phyloP scores from a whole-genome alignment of 1,139 yeast species.

The Yamadazyma diddensiae region DNA sequence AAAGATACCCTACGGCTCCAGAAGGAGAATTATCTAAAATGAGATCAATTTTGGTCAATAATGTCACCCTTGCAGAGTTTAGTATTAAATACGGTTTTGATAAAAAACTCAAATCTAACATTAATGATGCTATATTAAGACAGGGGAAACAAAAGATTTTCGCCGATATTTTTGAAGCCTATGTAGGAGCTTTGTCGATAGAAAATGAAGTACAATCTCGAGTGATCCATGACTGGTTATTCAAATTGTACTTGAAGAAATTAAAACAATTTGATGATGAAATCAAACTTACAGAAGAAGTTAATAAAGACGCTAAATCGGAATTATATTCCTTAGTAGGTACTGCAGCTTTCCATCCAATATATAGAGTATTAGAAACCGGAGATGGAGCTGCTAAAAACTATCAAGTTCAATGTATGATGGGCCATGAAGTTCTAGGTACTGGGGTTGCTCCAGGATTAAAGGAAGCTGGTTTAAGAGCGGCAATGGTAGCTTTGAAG shows the following conservation, averaged over 20 bases:
- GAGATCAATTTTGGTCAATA: conserved; percentile 71
- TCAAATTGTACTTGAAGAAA: conserved; percentile 41
- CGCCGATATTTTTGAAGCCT: conserved; percentile 88
- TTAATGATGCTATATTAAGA: conserved; percentile 32
- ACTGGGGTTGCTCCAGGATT: conserved; percentile 57
- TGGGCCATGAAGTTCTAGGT: conserved; percentile 57
- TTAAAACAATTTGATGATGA: conserved; percentile 26
- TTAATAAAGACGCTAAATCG: conserved; percentile 67
- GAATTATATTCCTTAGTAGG: conserved; percentile 80
- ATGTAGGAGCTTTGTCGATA: conserved; percentile 76
- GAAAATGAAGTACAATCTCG: conserved; percentile 50
- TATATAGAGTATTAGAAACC: conserved; percentile 52
- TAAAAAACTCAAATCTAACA: conserved; percentile 49
- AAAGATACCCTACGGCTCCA: conserved; percentile 61
- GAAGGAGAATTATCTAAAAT: conserved; percentile 82
- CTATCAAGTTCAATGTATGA: conserved; percentile 64
- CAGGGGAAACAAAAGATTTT: conserved; percentile 51
- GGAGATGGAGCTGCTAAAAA: conserved; percentile 52
- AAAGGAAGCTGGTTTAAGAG: conserved; percentile 67
- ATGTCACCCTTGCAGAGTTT: conserved; percentile 70
- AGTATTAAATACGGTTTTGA: conserved; percentile 71
- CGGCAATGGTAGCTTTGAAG: conserved; percentile 69
- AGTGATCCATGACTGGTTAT: conserved; percentile 60
- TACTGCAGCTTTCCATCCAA: conserved; percentile 63
- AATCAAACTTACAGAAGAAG: conserved; percentile 27